phyloP scores from a whole-genome alignment of 345 rosid species.

The Arabis alpina region DNA sequence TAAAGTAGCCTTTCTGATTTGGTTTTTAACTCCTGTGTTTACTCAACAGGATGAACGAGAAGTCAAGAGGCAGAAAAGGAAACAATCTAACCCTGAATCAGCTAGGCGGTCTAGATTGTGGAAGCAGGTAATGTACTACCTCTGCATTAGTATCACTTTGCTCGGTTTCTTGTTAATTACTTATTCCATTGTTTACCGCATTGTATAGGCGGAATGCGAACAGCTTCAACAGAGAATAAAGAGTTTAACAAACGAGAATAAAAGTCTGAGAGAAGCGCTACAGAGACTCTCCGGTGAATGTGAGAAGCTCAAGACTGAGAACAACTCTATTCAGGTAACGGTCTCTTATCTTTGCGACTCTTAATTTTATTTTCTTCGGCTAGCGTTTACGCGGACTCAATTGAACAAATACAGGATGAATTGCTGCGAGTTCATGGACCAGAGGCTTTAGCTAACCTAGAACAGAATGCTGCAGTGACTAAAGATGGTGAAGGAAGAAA shows the following conservation, averaged over 20 bases:
- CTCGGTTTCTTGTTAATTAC: slow-evolving; percentile 9
- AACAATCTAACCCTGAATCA: slow-evolving; percentile 96
- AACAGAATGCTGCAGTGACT: slow-evolving; percentile 50
- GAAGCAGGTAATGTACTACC: slow-evolving; percentile 69
- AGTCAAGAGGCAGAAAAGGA: slow-evolving; percentile 87
- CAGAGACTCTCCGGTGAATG: slow-evolving; percentile 83
- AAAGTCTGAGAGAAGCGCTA: slow-evolving; percentile 70
- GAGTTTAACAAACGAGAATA: slow-evolving; percentile 62
- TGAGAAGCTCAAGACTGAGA: slow-evolving; percentile 83
- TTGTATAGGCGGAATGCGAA: slow-evolving; percentile 80
- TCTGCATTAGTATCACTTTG: neutral
- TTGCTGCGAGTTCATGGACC: slow-evolving; percentile 70
- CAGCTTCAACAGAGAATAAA: slow-evolving; percentile 85
- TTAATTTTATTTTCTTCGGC: neutral
- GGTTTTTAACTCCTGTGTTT: slow-evolving; percentile 21
- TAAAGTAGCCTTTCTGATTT: slow-evolving; percentile 6
- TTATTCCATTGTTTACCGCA: neutral
- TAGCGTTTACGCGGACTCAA: neutral
- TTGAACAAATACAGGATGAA: slow-evolving; percentile 65
- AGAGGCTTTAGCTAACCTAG: slow-evolving; percentile 73
- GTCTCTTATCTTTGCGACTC: neutral
- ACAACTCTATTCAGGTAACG: slow-evolving; percentile 73
- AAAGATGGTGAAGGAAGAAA: slow-evolving; percentile 49
- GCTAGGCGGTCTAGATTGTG: slow-evolving; percentile 96
- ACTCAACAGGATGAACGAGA: slow-evolving; percentile 82